A percentile compares a stretch with the other conserved stretches of the same genome.
phyloP scores from a whole-genome alignment of 768 basidiomycete genomes.

The Tulasnella calospora region DNA sequence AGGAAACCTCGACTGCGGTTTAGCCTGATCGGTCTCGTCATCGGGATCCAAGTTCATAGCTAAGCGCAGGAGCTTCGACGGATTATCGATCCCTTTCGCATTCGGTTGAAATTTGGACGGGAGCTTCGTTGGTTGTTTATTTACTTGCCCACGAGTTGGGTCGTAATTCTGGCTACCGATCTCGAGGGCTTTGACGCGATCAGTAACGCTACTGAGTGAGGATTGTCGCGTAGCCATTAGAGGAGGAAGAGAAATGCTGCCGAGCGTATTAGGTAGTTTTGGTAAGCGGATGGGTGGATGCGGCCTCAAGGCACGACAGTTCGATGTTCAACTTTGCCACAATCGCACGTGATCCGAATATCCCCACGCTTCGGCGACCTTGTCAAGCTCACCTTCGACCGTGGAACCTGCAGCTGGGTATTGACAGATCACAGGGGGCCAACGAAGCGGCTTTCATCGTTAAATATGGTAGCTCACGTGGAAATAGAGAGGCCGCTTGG shows the following conservation, averaged over 20 bases:
- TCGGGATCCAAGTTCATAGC: slow-evolving; percentile 9
- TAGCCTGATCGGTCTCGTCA: slow-evolving; percentile 5
- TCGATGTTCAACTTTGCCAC: neutral
- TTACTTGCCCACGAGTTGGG: neutral
- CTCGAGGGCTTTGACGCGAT: slow-evolving; percentile 13
- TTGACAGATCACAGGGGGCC: too few species aligned
- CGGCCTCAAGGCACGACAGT: neutral
- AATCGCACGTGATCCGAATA: neutral
- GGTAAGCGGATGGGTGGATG: neutral
- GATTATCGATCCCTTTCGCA: neutral
- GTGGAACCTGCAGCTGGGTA: too few species aligned
- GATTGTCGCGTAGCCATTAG: slow-evolving; percentile 5
- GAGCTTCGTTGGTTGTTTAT: slow-evolving; percentile 6
- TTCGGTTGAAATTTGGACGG: slow-evolving; percentile 12
- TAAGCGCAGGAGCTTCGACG: slow-evolving; percentile 9
- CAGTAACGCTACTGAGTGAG: neutral
- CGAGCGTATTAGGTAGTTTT: neutral
- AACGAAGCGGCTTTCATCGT: too few species aligned
- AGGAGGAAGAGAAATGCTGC: neutral
- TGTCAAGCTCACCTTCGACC: neutral
- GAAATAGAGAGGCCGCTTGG: too few species aligned
- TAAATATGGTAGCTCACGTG: too few species aligned
- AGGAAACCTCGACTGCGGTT: neutral
- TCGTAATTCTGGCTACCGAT: slow-evolving; percentile 15
- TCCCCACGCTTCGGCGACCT: neutral